Evolutionary conservation across 345 rosid species (phyloP), one percentile per base, ranked within the genome.

Genomic region (Citrus glauca): DNA sequence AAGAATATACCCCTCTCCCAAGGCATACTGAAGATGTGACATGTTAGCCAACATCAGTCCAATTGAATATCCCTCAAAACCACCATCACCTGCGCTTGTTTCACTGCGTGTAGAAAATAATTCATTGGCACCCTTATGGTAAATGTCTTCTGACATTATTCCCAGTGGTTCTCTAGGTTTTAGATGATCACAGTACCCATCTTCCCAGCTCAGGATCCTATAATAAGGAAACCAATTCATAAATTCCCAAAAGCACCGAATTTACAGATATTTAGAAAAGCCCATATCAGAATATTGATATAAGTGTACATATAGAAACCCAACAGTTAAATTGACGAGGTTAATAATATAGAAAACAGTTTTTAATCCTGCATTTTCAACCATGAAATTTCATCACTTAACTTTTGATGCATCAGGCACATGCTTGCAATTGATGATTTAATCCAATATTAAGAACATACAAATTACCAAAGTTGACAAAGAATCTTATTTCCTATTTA

Each of bases 181-280:
- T 63, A 81, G 83, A 73, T 81, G 75, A 65, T 76, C 85, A 75
- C 70, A 83, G 70, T 79, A 83, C 25, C 93, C 91, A 80, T 91
- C 93, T 82, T 89, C 90, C 93, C 90, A 89, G 68, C 82, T 85
- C 82, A 91, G 82, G 67, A 77, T 61, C 88, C 95, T 91, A 27
- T 35, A 32, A 30, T 14, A 57, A 16, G 10, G 30, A 40, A 66
- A 66, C 50, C 4, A 53, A 56, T 24, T 37, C 32, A 11, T 13
- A 48, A 56, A 55, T 33, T 40, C 68, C 27, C 10, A 64, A 48
- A 63, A 48, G 14, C 2, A 48, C 7, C 4, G 33, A 76, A 76
- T 16, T 56, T 35, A 11, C 32, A 64, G 30, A 20, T 22, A 28
- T 24, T 40, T 56, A 9, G 19, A 7, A 7, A 70, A 28, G 30